These are phyloP conservation scores for Macrolepiota fuliginosa DNA, from an alignment of 768 basidiomycete species.

Conservation along the genomic window DNA sequence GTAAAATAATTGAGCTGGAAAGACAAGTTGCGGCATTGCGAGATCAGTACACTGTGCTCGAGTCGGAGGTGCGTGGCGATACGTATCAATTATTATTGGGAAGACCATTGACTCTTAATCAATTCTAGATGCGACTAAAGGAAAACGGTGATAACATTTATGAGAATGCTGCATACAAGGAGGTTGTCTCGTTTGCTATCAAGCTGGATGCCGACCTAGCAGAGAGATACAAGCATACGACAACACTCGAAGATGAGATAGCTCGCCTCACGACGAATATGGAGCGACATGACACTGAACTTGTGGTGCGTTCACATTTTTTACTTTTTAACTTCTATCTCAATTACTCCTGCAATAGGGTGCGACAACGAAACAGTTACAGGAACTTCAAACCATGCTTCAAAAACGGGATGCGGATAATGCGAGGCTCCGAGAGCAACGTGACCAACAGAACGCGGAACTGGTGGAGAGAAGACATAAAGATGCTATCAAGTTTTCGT, in stretches of 20 bases:
- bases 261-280: constrained; percentile 3
- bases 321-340: background rate
- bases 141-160: constrained; percentile 5
- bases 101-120: background rate
- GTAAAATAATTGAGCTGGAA: constrained; percentile 47
- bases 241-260: constrained; percentile 7
- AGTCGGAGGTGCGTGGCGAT: constrained; percentile 38
- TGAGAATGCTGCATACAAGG: constrained; percentile 8
- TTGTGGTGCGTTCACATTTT: constrained; percentile 31
- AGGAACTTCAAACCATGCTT: constrained; percentile 61
- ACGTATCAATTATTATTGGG: background rate
- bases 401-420: constrained; percentile 67
- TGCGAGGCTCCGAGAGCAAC: constrained; percentile 64
- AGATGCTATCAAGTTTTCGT: constrained; percentile 55
- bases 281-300: constrained; percentile 1
- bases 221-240: constrained; percentile 5
- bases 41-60: constrained; percentile 41
- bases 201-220: constrained; percentile 4
- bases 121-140: constrained; percentile 6
- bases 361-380: constrained; percentile 21
- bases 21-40: constrained; percentile 42
- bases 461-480: constrained; percentile 65
- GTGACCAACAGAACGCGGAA: constrained; percentile 67
- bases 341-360: background rate
- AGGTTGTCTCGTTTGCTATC: constrained; percentile 7